Conservation (phyloP, 2,329 filamentous ascomycete genomes). For the Diplocarpon rosae region DNA sequence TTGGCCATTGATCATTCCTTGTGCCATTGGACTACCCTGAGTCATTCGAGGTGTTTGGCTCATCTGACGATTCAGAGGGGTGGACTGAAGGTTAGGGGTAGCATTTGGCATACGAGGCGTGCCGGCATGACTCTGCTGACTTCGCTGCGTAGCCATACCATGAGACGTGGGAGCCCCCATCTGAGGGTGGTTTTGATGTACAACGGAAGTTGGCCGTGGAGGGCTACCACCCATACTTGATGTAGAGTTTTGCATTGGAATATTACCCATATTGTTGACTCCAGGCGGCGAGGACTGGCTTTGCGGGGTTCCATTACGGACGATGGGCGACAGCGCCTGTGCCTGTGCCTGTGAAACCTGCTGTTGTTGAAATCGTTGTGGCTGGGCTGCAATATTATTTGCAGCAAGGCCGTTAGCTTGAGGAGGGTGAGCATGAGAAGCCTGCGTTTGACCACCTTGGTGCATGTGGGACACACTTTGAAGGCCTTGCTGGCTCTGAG, state of each 20-base stretch:
- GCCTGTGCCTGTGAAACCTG: slow-evolving; percentile 48
- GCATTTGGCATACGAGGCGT: slow-evolving; percentile 51
- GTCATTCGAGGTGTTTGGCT: slow-evolving; percentile 51
- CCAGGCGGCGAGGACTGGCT: slow-evolving; percentile 56
- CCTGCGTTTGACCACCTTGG: slow-evolving; percentile 26
- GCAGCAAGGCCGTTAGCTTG: slow-evolving; percentile 32
- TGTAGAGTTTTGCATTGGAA: slow-evolving; percentile 52
- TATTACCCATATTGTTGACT: slow-evolving; percentile 35
- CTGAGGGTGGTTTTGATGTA: slow-evolving; percentile 42
- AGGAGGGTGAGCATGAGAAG: slow-evolving; percentile 36
- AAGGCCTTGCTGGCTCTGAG: slow-evolving; percentile 25
- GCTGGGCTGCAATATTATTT: slow-evolving; percentile 29
- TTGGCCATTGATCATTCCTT: slow-evolving; percentile 37
- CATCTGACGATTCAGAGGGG: slow-evolving; percentile 43
- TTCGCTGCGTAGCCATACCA: slow-evolving; percentile 52
- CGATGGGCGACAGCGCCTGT: slow-evolving; percentile 56
- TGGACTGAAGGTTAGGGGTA: slow-evolving; percentile 53
- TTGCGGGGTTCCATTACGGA: slow-evolving; percentile 52
- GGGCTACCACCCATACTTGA: slow-evolving; percentile 61
- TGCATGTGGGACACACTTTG: slow-evolving; percentile 18
- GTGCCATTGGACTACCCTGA: slow-evolving; percentile 47
- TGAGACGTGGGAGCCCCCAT: slow-evolving; percentile 50
- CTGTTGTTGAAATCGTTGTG: slow-evolving; percentile 32
- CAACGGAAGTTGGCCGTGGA: slow-evolving; percentile 53
- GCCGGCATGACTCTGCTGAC: slow-evolving; percentile 56